Base-by-base conservation (phyloP, 768 basidiomycete species). In the Pseudohyphozyma bogoriensis region DNA sequence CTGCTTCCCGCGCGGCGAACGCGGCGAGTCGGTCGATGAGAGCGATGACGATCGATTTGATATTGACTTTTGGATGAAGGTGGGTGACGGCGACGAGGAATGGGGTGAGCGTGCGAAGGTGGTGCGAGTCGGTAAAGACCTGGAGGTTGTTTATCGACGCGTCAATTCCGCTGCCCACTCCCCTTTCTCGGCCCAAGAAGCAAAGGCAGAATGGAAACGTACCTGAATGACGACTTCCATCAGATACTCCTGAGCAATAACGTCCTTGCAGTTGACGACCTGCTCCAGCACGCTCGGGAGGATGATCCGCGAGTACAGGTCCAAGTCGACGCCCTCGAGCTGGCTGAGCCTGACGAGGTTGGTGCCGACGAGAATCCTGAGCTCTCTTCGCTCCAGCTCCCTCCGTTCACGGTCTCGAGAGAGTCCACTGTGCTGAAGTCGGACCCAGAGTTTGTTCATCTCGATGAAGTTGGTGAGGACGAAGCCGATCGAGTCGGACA, bases 141-240 rank as follows among this genome's bases (percentile, higher is more conserved):
- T 90, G 66, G 28, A 15, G 42, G 22, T 8, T 22, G 26, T 26
- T 13, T 28, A 10, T 2, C 2, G n/a, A n/a, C n/a, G n/a, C n/a
- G n/a, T n/a, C n/a, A n/a, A n/a, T n/a, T n/a, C n/a, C n/a, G n/a
- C n/a, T n/a, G n/a, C n/a, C n/a, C n/a, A n/a, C n/a, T n/a, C n/a
- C n/a, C n/a, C n/a, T n/a, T n/a, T n/a, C 22, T 37, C 20, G 32
- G 32, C 45, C 20, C 20, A n/a, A 10, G 31, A 7, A 31, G 18
- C 39, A 32, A 26, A 35, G 22, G 22, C 9, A 24, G 31, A 22
- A 15, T n/a, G 33, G 28, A 10, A 44, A 70, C 80, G 37, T 60
- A 87, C 89, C 79, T 99, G 95, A 67, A 99, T 99, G 63, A 99
- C 91, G 13, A 97, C 95, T 74, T 99, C 95, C 95, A 97, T 97